Evolutionary conservation across 1,284 basidiomycete species (phyloP).

Genomic region (Trichosporon sp.): DNA sequence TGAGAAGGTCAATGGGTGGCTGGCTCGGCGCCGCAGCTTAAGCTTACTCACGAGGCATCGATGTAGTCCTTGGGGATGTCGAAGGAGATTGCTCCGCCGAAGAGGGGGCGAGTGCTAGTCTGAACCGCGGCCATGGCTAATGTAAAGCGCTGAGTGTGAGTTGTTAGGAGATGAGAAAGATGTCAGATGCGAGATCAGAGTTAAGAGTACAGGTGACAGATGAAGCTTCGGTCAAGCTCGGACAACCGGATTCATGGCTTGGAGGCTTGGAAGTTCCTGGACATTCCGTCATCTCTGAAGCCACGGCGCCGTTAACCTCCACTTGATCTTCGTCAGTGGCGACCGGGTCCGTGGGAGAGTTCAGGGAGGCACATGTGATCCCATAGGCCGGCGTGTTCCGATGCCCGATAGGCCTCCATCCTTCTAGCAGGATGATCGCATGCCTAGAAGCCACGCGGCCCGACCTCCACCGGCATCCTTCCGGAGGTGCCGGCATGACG

Average conservation of each 20-base stretch:
- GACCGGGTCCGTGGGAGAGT: not conserved
- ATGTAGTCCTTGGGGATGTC: conserved; percentile 58
- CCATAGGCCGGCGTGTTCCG: not conserved
- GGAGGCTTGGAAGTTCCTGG: not conserved
- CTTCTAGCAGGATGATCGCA: not conserved
- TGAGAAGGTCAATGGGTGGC: not conserved
- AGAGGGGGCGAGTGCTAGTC: conserved; percentile 36
- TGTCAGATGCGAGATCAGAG: not conserved
- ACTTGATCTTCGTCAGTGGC: too few species aligned
- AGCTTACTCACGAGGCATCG: conserved; percentile 73
- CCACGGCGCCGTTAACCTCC: not conserved
- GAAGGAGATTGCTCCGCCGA: conserved; percentile 70
- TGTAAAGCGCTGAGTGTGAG: too few species aligned
- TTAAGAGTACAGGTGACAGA: not conserved
- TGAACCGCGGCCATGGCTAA: conserved; percentile 11
- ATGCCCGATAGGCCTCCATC: not conserved
- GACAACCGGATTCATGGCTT: too few species aligned
- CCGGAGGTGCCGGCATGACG: not conserved
- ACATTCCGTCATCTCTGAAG: not conserved
- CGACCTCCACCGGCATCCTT: not conserved
- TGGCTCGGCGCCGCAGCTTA: not conserved
- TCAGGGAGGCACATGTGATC: too few species aligned
- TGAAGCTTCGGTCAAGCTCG: not conserved
- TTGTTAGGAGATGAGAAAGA: not conserved
- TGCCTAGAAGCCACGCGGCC: not conserved